Conservation (phyloP, 345 rosid species). For the Eucalyptus marginata region DNA sequence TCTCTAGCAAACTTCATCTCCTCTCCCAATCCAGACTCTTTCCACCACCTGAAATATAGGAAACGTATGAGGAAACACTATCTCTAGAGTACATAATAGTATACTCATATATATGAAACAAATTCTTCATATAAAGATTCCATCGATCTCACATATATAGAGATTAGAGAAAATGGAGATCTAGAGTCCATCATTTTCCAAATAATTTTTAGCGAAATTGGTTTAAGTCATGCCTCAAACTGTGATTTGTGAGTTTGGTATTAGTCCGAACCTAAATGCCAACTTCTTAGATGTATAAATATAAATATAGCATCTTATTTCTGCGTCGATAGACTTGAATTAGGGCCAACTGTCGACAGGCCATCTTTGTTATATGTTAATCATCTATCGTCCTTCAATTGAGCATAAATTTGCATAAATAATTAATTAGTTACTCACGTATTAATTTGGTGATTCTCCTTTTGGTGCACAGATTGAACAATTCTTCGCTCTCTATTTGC, state of each 20-base stretch:
- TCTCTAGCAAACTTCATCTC: conserved; percentile 34
- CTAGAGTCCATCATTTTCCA: background rate
- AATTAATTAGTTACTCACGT: background rate
- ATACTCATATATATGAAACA: background rate
- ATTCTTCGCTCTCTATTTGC: background rate
- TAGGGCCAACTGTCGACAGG: background rate
- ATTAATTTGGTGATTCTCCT: background rate
- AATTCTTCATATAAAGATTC: background rate
- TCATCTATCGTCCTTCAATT: background rate
- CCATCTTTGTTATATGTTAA: background rate
- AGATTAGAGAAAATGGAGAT: background rate
- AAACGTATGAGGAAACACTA: background rate
- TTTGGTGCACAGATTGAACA: background rate
- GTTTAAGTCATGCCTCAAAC: background rate
- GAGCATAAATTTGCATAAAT: background rate
- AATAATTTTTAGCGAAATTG: background rate
- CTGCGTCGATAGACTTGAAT: background rate
- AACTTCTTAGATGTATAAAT: background rate
- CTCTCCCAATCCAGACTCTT: conserved; percentile 23
- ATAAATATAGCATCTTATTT: background rate
- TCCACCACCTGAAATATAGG: conserved; percentile 50
- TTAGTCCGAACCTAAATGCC: background rate
- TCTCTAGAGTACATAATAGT: background rate
- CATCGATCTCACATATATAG: background rate
- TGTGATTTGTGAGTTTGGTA: background rate